Base-by-base conservation (phyloP, 306 rosid genomes). In the Fagus crenata region DNA sequence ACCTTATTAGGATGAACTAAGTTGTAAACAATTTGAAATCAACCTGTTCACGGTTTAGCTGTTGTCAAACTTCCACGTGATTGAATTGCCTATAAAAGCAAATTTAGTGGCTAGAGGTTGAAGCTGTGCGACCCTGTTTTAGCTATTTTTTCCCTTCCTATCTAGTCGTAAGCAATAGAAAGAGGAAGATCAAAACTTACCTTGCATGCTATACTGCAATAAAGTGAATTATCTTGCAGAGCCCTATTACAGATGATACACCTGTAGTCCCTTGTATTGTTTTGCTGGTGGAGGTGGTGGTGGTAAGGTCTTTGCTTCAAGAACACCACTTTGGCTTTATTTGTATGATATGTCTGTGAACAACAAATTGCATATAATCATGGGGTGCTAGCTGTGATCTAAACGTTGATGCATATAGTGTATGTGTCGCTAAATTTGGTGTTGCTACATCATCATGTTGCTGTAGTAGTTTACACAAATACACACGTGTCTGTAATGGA, bases 161-260 rank as follows among this genome's bases (percentile, higher is more conserved):
- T 31, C 17, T 3, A 0, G 8, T 51, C 15, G 37, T 3, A 7
- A n/a, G 55, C 58, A 54, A 53, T n/a, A 56, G 15, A 37, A n/a
- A 11, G 33, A 55, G 14, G 33, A 17, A 39, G 43, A 73, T 32
- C 3, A 64, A 59, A n/a, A 22, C 53, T 32, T 37, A 82, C 80
- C 85, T 82, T 74, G 76, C 80, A 82, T 15, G 81, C 85, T 32
- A 77, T 32, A 53, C 85, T 78, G 73, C 82, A 82, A 69, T 64
- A 78, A 43, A 46, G 82, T 18, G 82, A 82, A 59, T 78, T 78
- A 46, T 74, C 49, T 53, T 82, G 85, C 68, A 68, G 71, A 58
- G 12, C 74, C 77, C 72, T 82, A 22, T 59, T 13, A 71, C 82
- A 74, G 73, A 69, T 59, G 72, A 46, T 58, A 53, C 82, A 82